A percentile compares a stretch with the other conserved stretches of the same genome.
phyloP scores from a whole-genome alignment of 352 stramenopile species.

The Stramenopiles sp. region DNA sequence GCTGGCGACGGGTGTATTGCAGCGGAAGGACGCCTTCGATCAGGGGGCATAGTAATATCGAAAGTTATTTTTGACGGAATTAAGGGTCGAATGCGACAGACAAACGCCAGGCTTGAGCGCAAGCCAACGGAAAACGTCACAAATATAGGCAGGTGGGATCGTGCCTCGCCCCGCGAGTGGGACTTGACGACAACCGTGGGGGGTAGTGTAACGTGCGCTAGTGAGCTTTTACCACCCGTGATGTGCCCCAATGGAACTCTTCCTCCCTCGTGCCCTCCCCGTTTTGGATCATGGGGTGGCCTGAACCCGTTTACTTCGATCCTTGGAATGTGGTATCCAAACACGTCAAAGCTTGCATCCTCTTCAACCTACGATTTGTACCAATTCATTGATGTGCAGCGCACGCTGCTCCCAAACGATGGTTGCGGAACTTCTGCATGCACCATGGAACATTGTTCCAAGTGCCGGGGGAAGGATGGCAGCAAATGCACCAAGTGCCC shows the following conservation, averaged over 20 bases:
- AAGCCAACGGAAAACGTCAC: neutral
- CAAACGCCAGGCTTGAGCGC: neutral
- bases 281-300: neutral
- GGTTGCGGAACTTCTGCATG: neutral
- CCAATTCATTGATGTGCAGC: neutral
- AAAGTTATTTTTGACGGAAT: neutral
- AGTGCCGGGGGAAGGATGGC: neutral
- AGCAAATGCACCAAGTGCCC: neutral
- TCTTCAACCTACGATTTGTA: neutral
- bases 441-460: neutral
- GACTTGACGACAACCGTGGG: neutral
- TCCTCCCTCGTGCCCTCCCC: neutral
- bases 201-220: neutral
- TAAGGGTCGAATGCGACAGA: neutral
- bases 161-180: neutral
- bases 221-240: neutral
- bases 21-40: neutral
- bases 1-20: neutral
- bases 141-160: neutral
- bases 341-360: neutral
- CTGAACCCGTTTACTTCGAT: neutral
- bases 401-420: neutral
- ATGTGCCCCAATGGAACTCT: slow-evolving; percentile 1
- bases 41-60: neutral
- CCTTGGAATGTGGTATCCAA: slow-evolving; percentile 4